Base-by-base conservation (phyloP, 495 filamentous ascomycete genomes). In the Tuber borchii region DNA sequence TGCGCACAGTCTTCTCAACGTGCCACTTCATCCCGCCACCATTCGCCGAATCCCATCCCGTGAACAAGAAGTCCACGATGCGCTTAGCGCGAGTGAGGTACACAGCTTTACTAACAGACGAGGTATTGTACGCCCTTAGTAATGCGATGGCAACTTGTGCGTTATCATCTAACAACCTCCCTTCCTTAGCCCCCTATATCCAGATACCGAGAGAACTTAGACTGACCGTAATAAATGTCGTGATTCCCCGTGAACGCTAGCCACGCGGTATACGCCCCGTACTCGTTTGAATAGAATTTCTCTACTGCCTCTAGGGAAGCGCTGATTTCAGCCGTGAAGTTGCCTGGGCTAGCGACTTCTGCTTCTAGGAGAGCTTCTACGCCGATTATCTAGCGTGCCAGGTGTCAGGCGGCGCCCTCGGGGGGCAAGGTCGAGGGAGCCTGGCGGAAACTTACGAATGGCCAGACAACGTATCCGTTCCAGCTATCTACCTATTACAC, bases 1-100 rank as follows among this genome's bases (percentile, higher is more conserved):
- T 82, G 26, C 80, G 68, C n/a, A 56, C 72, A 31, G 76, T 19
- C 48, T 78, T 71, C 44, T 69, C 75, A 46, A 81, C 44, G 73
- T 82, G 80, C 80, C 80, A 82, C 34, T 45, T 75, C 72, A 81
- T 81, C 6, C 80, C 78, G 43, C 78, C 80, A 39, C 80, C 80
- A 39, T 70, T 73, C 61, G 72, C 71, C 22, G 70, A 20, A 48
- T 82, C 80, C 80, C 80, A 82, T 22, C 80, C 80, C 0, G 76
- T 78, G 1, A 74, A 68, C 7, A 82, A 71, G n/a, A 81, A 82
- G 61, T 77, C 74, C 7, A 73, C 73, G 17, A 82, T 74, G 0
- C 39, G 46, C 69, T 74, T 48, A 6, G 80, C 80, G 10, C 51
- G 76, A 5, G 73, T 45, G 40, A 82, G 80, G 31, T 82, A 82